Base-by-base conservation (phyloP, 768 basidiomycete species). In the Sporobolomyces roseus region DNA sequence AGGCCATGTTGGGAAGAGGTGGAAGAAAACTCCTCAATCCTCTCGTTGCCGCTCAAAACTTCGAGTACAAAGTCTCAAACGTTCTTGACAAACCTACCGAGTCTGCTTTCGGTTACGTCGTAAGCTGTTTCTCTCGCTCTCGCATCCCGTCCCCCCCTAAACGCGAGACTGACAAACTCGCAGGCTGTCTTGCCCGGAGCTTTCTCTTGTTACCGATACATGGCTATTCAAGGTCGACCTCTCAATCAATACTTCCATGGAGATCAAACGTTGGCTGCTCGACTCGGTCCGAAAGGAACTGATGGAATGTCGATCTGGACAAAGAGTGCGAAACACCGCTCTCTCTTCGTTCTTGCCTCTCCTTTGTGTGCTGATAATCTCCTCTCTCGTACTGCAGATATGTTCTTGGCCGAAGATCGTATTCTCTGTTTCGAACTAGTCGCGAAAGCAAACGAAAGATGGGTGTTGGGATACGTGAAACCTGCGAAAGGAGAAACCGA, bases 341-440 rank as follows among this genome's bases (percentile, higher is more conserved):
- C 35, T 6, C n/a, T n/a, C 14, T 25, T 36, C 16, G 7, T 43
- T 25, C 14, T 21, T 46, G 14, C 6, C 45, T 10, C 45, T 17
- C 5, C 25, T 29, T n/a, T 27, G 10, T 9, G 38, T 41, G n/a
- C 38, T 41, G 38, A 41, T 17, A 9, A 41, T 17, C 17, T 41
- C 38, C 38, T 17, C 17, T 41, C 38, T 41, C 38, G 10, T 41
- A 10, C n/a, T 19, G 4, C 63, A 67, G 73, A 71, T 70, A 76
- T 76, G 75, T 75, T 74, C 81, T 79, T 89, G 76, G 91, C 91
- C 64, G 92, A 93, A 80, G 92, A 94, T 82, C 90, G 93, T 82
- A 97, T 97, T 72, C 83, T 97, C 32, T 97, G 93, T 80, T 98
- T 97, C 80, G 93, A 98, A 78, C 83, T 98, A 61, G 93, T 93